phyloP scores from a whole-genome alignment of 2,329 filamentous ascomycete species.

The Trichoderma sp. region DNA sequence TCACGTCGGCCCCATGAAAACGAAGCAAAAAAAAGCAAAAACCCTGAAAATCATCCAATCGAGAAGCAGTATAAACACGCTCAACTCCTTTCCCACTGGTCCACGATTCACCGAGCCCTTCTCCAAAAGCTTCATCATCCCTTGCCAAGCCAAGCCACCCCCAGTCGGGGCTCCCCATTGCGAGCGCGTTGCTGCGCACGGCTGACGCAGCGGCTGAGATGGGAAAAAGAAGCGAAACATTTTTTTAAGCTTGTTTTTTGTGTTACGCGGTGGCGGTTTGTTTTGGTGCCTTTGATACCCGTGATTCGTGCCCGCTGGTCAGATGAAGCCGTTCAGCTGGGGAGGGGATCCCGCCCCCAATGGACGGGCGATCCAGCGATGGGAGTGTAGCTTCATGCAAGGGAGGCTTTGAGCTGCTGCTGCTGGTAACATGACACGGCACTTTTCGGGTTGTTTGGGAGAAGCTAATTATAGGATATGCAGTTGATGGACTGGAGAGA shows the following conservation, averaged over 20 bases:
- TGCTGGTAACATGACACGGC: not conserved
- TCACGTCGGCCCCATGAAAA: not conserved
- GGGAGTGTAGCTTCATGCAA: not conserved
- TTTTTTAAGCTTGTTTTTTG: not conserved
- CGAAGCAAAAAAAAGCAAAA: not conserved
- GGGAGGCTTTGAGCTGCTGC: not conserved
- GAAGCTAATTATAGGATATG: not conserved
- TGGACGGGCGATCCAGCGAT: not conserved
- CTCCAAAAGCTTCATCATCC: not conserved
- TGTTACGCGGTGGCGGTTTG: not conserved
- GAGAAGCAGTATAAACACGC: not conserved
- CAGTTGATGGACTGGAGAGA: not conserved
- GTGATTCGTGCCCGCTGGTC: conserved; percentile 8
- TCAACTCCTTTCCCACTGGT: not conserved
- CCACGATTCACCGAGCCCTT: not conserved
- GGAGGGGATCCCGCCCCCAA: conserved; percentile 4
- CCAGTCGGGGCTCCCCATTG: not conserved
- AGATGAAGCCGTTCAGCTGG: conserved; percentile 19
- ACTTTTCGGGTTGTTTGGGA: not conserved
- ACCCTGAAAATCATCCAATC: not conserved
- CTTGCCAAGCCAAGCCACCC: conserved; percentile 14
- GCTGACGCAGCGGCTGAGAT: not conserved
- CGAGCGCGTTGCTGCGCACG: not conserved
- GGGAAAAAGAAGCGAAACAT: not conserved
- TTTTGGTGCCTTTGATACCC: not conserved